A percentile compares a stretch with the other conserved stretches of the same genome.
Evolutionary conservation across 2,329 filamentous ascomycete genomes (phyloP).

Genomic region (Ploettnerulaceae sp.): DNA sequence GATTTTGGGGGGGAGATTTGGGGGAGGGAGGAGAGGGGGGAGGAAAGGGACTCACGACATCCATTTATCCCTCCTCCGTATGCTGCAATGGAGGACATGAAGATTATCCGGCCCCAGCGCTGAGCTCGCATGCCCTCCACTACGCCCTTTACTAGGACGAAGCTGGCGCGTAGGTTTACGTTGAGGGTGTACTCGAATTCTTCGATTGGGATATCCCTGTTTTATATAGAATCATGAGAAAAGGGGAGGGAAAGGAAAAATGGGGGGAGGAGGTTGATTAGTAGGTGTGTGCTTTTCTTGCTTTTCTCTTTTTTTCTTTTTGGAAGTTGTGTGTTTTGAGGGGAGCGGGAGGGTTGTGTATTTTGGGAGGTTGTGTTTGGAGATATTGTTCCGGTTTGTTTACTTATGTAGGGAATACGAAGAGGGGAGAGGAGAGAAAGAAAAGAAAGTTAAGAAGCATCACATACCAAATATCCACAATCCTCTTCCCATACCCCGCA

Average conservation of each 20-base stretch:
- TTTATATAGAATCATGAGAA: background rate
- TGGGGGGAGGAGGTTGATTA: background rate
- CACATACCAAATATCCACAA: slow-evolving; percentile 33
- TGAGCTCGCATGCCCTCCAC: slow-evolving; percentile 37
- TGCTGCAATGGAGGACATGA: slow-evolving; percentile 25
- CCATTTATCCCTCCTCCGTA: slow-evolving; percentile 28
- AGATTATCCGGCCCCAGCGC: slow-evolving; percentile 32
- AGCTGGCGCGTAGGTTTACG: slow-evolving; percentile 28
- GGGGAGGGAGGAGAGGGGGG: background rate
- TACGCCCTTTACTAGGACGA: slow-evolving; percentile 27
- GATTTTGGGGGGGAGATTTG: background rate
- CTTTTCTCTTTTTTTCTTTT: no score
- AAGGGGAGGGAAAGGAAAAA: background rate
- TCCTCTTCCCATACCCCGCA: slow-evolving; percentile 61
- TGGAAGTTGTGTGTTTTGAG: no score
- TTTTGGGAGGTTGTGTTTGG: background rate
- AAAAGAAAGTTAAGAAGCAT: background rate
- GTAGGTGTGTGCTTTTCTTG: no score
- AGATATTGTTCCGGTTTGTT: no score
- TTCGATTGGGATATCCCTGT: slow-evolving; percentile 26
- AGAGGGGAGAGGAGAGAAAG: background rate
- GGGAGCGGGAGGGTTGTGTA: no score
- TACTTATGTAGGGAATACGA: background rate
- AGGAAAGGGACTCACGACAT: slow-evolving; percentile 20
- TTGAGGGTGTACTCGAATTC: slow-evolving; percentile 29